These are phyloP conservation scores for Citrullus mucosospermus DNA, from an alignment of 306 rosid species.

Conservation along the genomic window DNA sequence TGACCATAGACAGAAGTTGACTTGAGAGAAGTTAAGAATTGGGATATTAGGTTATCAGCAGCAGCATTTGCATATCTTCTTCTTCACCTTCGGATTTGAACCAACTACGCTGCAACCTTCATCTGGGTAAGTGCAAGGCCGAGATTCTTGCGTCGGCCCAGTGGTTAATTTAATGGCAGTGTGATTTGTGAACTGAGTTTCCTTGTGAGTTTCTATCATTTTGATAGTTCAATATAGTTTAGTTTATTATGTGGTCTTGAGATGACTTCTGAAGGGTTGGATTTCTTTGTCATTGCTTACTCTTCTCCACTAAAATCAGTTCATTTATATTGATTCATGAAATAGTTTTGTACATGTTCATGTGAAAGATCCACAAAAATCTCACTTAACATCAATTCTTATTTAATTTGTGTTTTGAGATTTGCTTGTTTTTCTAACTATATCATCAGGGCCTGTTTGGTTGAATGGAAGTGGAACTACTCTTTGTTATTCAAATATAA, in stretches of 20 bases:
- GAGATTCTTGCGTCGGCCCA: not conserved
- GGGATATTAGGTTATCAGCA: slow-evolving; percentile 13
- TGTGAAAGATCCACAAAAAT: not conserved
- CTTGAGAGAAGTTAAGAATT: slow-evolving; percentile 31
- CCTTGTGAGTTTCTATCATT: not conserved
- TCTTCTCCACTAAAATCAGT: not conserved
- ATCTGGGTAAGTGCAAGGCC: slow-evolving; percentile 1
- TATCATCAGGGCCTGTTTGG: not conserved
- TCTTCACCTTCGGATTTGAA: slow-evolving; percentile 12
- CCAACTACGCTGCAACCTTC: not conserved
- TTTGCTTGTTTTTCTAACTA: not conserved
- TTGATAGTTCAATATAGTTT: not conserved
- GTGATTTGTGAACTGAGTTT: slow-evolving; percentile 3
- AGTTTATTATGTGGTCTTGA: not conserved
- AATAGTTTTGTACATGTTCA: slow-evolving; percentile 3
- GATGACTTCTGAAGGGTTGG: not conserved
- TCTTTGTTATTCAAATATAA: not conserved
- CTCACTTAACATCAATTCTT: not conserved
- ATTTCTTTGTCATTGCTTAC: not conserved
- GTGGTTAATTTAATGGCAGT: not conserved
- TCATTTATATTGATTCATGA: slow-evolving; percentile 2
- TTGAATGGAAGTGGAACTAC: not conserved
- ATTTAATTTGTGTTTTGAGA: not conserved
- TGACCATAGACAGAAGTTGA: slow-evolving; percentile 38
- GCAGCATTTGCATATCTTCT: slow-evolving; percentile 13